Evolutionary conservation across 805 yeast genomes (phyloP), one percentile per base, ranked within the genome.

Genomic region (Saccharomycopsis sp.): DNA sequence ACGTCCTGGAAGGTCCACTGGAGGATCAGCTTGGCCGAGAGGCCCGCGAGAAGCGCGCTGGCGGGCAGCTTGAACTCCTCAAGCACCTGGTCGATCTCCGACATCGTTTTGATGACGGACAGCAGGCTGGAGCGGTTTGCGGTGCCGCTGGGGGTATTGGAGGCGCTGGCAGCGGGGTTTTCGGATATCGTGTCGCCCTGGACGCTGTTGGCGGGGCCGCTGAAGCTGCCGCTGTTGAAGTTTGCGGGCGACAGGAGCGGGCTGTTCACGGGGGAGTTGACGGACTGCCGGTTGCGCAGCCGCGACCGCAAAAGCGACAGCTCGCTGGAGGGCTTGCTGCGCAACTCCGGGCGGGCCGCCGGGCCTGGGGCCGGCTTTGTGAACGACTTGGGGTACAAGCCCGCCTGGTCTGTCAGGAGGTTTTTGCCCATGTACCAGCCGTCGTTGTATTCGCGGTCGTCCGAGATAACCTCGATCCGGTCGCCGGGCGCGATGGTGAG

Each of bases 401-500:
- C 99, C 12, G 89, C 92, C 55, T 81, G 79, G 56, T 82, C 80
- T 0, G 92, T 84, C 53, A 80, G 67, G 53, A 89, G 67, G 64
- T 91, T 91, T 60, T 82, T 84, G 2, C 97, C 97, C 79, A 89
- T 87, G 68, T 86, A 94, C 99, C 99, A 94, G 16, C 98, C 97
- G 71, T 94, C 98, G 65, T 89, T 87, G 70, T 87, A 94, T 67
- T 89, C 97, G 61, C 85, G 81, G 71, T 94, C 99, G 71, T 91
- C 97, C 50, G 96, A 89, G 21, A 94, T 81, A 5, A 94, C 89
- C 69, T 90, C 95, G 58, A 94, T 78, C 61, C 82, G 84, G 68
- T 94, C 97, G 24, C 97, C 98, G 9, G 85, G 80, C 52, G 76
- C 79, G 64, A 94, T 77, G 52, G 84, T 82, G 46, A 94, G 75